Evolutionary conservation across 2,329 filamentous ascomycete species (phyloP), one percentile per base, ranked within the genome.

Genomic region (Neonectria magnoliae): DNA sequence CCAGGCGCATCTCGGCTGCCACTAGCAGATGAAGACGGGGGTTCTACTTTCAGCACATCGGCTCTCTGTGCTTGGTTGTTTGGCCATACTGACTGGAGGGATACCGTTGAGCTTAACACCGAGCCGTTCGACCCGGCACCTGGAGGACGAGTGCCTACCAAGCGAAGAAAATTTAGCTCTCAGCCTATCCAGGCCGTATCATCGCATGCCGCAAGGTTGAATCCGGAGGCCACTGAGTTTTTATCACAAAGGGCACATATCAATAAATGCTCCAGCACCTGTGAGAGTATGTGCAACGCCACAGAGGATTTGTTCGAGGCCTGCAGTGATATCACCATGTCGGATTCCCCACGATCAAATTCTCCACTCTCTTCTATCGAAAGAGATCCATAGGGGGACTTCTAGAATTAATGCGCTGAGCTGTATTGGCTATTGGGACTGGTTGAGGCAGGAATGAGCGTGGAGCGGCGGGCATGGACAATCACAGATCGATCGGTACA

Each of bases 61-160:
- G 18, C 29, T 16, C n/a, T 33, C 18, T n/a, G 6, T 8, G 20
- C 52, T 41, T 41, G 36, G 33, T 25, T 33, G 13, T n/a, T 33
- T n/a, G 11, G 9, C 1, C 29, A 53, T 18, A 25, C 45, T 22
- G 36, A 18, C 4, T 31, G 16, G 10, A 51, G 29, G 48, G 18
- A 20, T 10, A 18, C 11, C 14, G 48, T 33, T 14, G 18, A 10
- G 5, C n/a, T n/a, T 9, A 18, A 27, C 7, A n/a, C 20, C 10
- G 31, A 41, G 11, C 31, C 45, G 18, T 63, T 65, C 29, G 64
- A 67, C 16, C 48, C 48, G 36, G 42, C 59, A 10, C 62, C 65
- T 25, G 56, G 62, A 20, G 57, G 62, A 7, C 33, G 27, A 10
- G 18, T 47, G 22, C 48, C 31, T 16, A 6, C 5, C 41, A 14